Conservation (phyloP, 306 rosid species). For the Calophaca sinica region DNA sequence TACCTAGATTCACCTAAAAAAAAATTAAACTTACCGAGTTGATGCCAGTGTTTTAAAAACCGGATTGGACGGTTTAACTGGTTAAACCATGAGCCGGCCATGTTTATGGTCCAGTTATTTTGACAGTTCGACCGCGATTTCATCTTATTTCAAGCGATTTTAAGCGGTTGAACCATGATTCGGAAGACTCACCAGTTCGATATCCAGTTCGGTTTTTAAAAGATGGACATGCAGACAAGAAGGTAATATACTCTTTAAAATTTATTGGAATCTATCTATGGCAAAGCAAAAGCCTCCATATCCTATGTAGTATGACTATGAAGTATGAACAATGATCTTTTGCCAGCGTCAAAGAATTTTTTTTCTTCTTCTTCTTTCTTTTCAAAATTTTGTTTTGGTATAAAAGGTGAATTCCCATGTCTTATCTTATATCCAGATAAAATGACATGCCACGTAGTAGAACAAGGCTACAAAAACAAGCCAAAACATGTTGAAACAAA, state of each 20-base stretch:
- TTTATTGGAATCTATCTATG: background rate
- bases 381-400: conserved; percentile 33
- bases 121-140: no score
- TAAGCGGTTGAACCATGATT: no score
- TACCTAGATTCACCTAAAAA: background rate
- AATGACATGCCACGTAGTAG: conserved; percentile 36
- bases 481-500: conserved; percentile 40
- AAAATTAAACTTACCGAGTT: background rate
- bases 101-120: no score
- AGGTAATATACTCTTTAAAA: background rate
- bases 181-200: no score
- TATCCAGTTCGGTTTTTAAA: no score
- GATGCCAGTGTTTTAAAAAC: background rate
- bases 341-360: background rate
- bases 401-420: conserved; percentile 24
- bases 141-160: no score
- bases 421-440: conserved; percentile 26
- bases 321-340: conserved; percentile 22
- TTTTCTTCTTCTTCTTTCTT: conserved; percentile 14
- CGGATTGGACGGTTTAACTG: no score
- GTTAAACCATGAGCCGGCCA: no score
- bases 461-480: conserved; percentile 28
- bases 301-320: background rate
- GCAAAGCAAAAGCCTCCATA: conserved; percentile 17
- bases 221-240: no score